Base-by-base conservation (phyloP, 2,329 filamentous ascomycete genomes). In the Apiospora sp. region DNA sequence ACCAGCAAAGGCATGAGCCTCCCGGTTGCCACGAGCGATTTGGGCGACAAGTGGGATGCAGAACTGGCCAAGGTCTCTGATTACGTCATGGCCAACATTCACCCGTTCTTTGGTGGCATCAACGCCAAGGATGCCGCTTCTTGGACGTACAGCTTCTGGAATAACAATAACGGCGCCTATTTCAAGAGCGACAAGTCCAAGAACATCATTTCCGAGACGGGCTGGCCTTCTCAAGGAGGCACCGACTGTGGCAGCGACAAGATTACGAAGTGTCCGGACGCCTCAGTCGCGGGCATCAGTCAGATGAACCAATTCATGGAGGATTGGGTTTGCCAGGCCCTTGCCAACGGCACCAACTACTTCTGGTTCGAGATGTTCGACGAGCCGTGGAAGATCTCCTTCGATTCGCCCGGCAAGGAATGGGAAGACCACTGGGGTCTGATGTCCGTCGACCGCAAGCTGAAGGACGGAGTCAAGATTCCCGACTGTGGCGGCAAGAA, bases 321-420 rank as follows among this genome's bases (percentile, higher is more conserved):
- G 1, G 90, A 91, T 75, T 98, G 94, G 92, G 91, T 98, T 0
- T 98, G 96, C 81, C 87, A 90, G 70, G 91, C 93, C 14, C 83
- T 98, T 75, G 85, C 85, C 34, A 97, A 98, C 78, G 93, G 92
- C 67, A 98, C 95, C 1, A 91, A 97, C 76, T 98, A 97, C 82
- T 98, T 98, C 80, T 98, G 96, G 96, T 98, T 98, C 81, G 94
- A 95, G 80, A 94, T 95, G 13, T 98, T 98, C 81, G 96, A 98
- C 80, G 96, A 98, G 86, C 95, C 95, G 2, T 98, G 96, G 96
- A 98, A 98, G 85, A 86, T 92, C 71, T 79, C 82, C 24, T 98
- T 91, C 84, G 92, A 98, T 81, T 86, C 85, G 6, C 83, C 83
- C 72, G 85, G 87, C 54, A 87, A 96, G 84, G 87, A 93, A 70